Evolutionary conservation across 208 protist species (phyloP).

Genomic region (Leishmania aethiopica): DNA sequence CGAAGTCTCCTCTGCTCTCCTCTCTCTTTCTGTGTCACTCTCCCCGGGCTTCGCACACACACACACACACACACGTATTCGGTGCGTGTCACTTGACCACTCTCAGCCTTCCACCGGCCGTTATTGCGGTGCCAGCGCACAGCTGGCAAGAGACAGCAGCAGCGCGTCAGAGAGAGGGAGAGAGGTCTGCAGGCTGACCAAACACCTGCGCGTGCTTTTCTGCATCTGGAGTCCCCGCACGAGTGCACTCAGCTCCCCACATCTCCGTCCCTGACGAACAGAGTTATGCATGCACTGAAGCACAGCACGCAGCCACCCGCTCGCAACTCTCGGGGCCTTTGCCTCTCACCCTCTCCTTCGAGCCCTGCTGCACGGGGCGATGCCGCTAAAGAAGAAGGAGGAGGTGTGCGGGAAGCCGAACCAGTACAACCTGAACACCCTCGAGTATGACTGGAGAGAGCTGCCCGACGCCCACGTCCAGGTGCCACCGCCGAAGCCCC

Average conservation of each 20-base stretch:
- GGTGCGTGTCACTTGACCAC: background rate
- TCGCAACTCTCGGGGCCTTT: background rate
- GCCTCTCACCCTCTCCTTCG: background rate
- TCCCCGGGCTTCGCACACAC: background rate
- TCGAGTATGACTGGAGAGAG: conserved; percentile 76
- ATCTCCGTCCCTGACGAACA: background rate
- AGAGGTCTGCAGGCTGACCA: background rate
- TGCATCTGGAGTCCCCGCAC: background rate
- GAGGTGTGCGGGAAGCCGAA: conserved; percentile 83
- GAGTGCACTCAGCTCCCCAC: background rate
- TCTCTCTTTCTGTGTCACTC: background rate
- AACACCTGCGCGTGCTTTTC: background rate
- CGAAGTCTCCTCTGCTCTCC: background rate
- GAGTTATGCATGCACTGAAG: background rate
- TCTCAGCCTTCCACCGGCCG: background rate
- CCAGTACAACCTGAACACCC: conserved; percentile 78
- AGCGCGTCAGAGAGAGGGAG: background rate
- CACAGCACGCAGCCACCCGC: background rate
- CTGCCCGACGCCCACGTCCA: conserved; percentile 61
- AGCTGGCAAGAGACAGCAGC: background rate
- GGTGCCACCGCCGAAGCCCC: conserved; percentile 19
- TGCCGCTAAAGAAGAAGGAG: conserved; percentile 49
- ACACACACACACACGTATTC: background rate
- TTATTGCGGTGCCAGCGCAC: background rate
- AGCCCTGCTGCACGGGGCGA: background rate